A percentile compares a stretch with the other conserved stretches of the same genome.
phyloP scores from a whole-genome alignment of 208 protist species.

The Leishmania gerbilli region DNA sequence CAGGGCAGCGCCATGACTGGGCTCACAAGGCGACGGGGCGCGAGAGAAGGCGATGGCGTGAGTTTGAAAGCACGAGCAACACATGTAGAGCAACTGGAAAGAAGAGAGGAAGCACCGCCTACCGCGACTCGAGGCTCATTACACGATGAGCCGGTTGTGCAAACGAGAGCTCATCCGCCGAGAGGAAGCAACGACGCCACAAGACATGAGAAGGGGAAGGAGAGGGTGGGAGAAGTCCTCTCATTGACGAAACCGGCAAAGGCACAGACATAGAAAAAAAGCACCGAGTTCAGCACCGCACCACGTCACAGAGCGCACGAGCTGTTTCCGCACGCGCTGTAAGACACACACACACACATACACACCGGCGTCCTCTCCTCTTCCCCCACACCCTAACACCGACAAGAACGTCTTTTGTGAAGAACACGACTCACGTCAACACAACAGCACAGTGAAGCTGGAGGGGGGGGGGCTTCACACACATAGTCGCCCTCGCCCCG shows the following conservation, averaged over 20 bases:
- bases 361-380: not conserved
- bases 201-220: not conserved
- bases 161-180: not conserved
- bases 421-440: not conserved
- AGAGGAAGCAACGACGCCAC: not conserved
- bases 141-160: too few relatives aligned
- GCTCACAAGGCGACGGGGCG: not conserved
- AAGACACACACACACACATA: too few relatives aligned
- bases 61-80: not conserved
- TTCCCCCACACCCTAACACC: not conserved
- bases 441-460: not conserved
- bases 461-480: not conserved
- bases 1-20: not conserved
- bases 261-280: not conserved
- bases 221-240: not conserved
- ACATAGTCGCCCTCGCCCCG: not conserved
- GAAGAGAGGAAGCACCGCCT: not conserved
- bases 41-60: not conserved
- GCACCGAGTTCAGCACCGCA: not conserved
- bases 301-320: not conserved
- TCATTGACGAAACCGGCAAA: not conserved
- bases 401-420: not conserved
- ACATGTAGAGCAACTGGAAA: not conserved
- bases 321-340: not conserved
- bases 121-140: not conserved